Percentiles rank a stretch among this genome's conserved stretches.
Conservation (phyloP, 805 yeast species). For the Jamesozyma gamospora region DNA sequence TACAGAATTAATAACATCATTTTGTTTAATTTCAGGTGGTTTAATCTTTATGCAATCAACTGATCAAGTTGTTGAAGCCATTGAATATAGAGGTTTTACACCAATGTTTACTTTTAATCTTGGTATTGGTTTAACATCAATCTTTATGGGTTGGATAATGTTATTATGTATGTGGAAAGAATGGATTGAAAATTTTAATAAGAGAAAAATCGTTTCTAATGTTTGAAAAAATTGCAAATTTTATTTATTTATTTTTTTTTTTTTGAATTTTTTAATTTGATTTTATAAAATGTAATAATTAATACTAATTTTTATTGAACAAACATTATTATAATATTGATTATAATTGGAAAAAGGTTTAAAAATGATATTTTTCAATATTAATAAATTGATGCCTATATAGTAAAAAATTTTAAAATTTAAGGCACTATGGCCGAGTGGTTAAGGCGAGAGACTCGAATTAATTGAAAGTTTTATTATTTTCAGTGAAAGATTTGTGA, state of each 20-base stretch:
- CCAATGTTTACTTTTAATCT: conserved; percentile 87
- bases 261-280: neutral
- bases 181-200: conserved; percentile 20
- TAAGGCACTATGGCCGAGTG: conserved; percentile 60
- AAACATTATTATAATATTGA: no score
- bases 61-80: conserved; percentile 71
- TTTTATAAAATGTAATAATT: no score
- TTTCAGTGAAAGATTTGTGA: conserved; percentile 20
- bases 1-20: conserved; percentile 73
- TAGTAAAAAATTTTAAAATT: no score
- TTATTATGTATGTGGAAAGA: conserved; percentile 52
- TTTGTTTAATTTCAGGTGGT: conserved; percentile 81
- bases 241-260: neutral
- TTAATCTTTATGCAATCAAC: conserved; percentile 86
- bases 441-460: conserved; percentile 72
- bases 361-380: no score
- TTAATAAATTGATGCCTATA: no score
- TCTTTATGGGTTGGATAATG: conserved; percentile 87
- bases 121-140: conserved; percentile 65
- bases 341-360: no score
- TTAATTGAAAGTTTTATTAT: neutral
- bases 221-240: no score
- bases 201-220: no score
- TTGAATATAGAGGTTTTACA: conserved; percentile 75
- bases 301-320: no score